phyloP scores from a whole-genome alignment of 495 filamentous ascomycete species.

The Extremus antarcticus region DNA sequence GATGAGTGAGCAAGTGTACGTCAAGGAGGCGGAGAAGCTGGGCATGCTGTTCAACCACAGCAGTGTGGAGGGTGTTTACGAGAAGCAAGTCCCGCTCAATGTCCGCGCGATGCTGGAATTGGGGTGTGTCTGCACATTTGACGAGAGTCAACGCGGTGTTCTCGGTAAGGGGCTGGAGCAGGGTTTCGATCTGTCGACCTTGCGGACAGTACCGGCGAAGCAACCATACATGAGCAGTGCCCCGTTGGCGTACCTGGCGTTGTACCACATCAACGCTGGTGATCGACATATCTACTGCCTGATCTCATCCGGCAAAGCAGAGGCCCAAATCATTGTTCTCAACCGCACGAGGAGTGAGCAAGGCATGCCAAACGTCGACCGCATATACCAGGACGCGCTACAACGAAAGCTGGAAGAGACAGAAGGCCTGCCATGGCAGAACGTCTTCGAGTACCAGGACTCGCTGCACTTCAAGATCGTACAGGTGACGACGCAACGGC shows the following conservation, averaged over 20 bases:
- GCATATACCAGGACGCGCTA: constrained; percentile 74
- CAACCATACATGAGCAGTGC: constrained; percentile 59
- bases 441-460: constrained; percentile 76
- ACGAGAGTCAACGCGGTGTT: constrained; percentile 79
- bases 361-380: constrained; percentile 79
- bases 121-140: constrained; percentile 89
- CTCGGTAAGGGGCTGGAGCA: constrained; percentile 86
- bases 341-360: constrained; percentile 68
- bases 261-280: constrained; percentile 84
- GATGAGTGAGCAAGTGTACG: constrained; percentile 77
- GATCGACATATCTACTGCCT: constrained; percentile 88
- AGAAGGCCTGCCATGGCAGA: constrained; percentile 58
- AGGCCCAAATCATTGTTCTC: constrained; percentile 76
- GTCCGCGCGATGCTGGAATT: constrained; percentile 77
- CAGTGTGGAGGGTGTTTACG: constrained; percentile 93
- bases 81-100: constrained; percentile 77
- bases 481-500: constrained; percentile 79
- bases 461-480: constrained; percentile 73
- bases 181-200: constrained; percentile 76
- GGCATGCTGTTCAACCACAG: constrained; percentile 75
- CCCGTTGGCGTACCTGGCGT: constrained; percentile 67
- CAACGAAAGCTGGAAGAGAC: constrained; percentile 53
- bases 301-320: constrained; percentile 71
- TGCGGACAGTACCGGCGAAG: constrained; percentile 55
- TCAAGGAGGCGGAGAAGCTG: constrained; percentile 72